phyloP scores from a whole-genome alignment of 192 early-diverging fungal genomes.

The Entomortierella chlamydospora region DNA sequence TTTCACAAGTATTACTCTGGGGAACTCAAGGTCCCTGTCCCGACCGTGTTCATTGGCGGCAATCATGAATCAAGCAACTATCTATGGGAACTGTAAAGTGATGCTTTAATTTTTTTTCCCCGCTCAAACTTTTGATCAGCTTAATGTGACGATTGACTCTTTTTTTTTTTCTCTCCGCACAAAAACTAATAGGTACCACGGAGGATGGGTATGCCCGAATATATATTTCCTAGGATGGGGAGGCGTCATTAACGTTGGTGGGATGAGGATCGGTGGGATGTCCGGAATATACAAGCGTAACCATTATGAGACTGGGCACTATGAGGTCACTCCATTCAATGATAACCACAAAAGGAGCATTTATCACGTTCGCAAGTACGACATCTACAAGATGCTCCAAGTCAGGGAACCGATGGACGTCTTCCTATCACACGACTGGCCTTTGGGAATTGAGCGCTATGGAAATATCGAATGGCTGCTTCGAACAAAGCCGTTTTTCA shows the following conservation, averaged over 20 bases:
- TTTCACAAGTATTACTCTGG: slow-evolving; percentile 98
- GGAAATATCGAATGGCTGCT: slow-evolving; percentile 78
- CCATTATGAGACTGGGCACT: slow-evolving; percentile 75
- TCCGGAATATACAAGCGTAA: slow-evolving; percentile 88
- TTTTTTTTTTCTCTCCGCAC: no score
- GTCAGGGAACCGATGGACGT: slow-evolving; percentile 84
- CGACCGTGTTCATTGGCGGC: slow-evolving; percentile 97
- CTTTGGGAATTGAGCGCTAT: slow-evolving; percentile 81
- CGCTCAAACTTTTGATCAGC: background rate
- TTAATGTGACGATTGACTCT: background rate
- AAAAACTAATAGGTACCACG: slow-evolving; percentile 76
- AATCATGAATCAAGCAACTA: slow-evolving; percentile 98
- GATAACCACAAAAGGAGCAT: slow-evolving; percentile 71
- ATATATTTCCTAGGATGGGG: slow-evolving; percentile 93
- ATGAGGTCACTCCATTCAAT: slow-evolving; percentile 83
- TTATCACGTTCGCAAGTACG: slow-evolving; percentile 91
- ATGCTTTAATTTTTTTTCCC: background rate
- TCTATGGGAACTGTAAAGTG: slow-evolving; percentile 89
- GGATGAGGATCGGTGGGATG: slow-evolving; percentile 91
- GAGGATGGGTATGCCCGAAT: slow-evolving; percentile 94
- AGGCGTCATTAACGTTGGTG: slow-evolving; percentile 88
- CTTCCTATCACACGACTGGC: slow-evolving; percentile 98
- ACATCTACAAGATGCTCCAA: slow-evolving; percentile 81
- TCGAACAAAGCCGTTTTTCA: slow-evolving; percentile 78
- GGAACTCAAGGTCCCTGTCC: slow-evolving; percentile 78